Evolutionary conservation across 2,329 filamentous ascomycete species (phyloP).

Genomic region (Colletotrichum godetiae): DNA sequence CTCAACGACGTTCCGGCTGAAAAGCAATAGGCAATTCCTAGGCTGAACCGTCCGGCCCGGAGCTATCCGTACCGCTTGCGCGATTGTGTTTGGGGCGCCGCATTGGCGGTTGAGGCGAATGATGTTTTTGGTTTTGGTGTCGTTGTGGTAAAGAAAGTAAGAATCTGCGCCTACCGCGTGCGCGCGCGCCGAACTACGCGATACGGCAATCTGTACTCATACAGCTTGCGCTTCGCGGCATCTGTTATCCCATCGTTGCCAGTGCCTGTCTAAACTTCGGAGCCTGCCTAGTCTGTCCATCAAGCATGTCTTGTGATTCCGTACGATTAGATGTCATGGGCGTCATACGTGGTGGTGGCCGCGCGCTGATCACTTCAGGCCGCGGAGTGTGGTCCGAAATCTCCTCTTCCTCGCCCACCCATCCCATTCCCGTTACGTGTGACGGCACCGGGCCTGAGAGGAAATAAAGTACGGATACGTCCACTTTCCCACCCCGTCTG

Average conservation of each 20-base stretch:
- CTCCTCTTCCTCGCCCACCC: conserved; percentile 7
- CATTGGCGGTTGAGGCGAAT: not conserved
- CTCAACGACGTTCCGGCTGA: not conserved
- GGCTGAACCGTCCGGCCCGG: not conserved
- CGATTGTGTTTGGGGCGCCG: not conserved
- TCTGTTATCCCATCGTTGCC: not conserved
- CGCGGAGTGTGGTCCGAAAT: conserved; percentile 42
- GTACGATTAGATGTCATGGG: not conserved
- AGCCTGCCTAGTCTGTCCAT: not conserved
- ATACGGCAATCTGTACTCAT: not conserved
- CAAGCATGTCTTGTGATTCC: not conserved
- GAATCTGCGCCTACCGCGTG: not conserved
- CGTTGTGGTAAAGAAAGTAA: not conserved
- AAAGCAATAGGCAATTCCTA: not conserved
- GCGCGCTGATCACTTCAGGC: conserved; percentile 24
- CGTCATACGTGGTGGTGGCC: not conserved
- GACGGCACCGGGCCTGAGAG: not conserved
- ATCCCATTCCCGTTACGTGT: conserved; percentile 13
- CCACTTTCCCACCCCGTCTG: conserved; percentile 28
- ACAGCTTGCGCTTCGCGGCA: not conserved
- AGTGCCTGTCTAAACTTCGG: not conserved
- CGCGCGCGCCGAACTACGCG: not conserved
- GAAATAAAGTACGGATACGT: not conserved
- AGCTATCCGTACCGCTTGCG: not conserved
- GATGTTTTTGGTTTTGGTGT: not conserved